Evolutionary conservation across 768 basidiomycete species (phyloP).

Genomic region (Suillus subalutaceus): DNA sequence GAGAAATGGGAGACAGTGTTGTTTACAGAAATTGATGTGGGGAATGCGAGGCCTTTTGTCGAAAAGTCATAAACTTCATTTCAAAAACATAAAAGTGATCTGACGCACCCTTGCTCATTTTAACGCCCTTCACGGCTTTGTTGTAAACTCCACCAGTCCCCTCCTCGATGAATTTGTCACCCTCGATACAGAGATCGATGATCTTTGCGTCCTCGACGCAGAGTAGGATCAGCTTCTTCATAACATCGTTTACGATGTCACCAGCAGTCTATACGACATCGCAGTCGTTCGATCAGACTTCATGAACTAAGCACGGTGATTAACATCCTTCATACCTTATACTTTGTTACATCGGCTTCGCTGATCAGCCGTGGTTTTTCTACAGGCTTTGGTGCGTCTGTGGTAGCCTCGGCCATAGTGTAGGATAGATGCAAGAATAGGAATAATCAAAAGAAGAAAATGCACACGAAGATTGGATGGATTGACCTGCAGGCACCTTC

Average conservation of each 20-base stretch:
- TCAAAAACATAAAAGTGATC: background rate
- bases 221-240: constrained; percentile 81
- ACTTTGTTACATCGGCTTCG: constrained; percentile 83
- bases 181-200: constrained; percentile 89
- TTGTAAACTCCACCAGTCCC: constrained; percentile 87
- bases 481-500: constrained; percentile 4
- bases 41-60: constrained; percentile 85
- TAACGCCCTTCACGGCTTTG: constrained; percentile 87
- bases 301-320: constrained; percentile 5
- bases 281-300: background rate
- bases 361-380: constrained; percentile 59
- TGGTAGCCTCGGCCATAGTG: constrained; percentile 64
- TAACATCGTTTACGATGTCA: constrained; percentile 83
- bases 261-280: constrained; percentile 68
- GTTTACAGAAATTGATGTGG: constrained; percentile 92
- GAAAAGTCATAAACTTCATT: background rate
- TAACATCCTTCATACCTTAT: constrained; percentile 59
- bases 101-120: constrained; percentile 79
- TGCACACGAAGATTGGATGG: constrained; percentile 12
- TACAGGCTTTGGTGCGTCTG: constrained; percentile 41
- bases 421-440: constrained; percentile 9
- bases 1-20: constrained; percentile 96
- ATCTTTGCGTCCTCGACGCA: constrained; percentile 82
- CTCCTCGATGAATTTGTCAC: constrained; percentile 90
- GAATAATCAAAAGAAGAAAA: constrained; percentile 11